phyloP scores from a whole-genome alignment of 108 stramenopile genomes.

The Bacterosira constricta region DNA sequence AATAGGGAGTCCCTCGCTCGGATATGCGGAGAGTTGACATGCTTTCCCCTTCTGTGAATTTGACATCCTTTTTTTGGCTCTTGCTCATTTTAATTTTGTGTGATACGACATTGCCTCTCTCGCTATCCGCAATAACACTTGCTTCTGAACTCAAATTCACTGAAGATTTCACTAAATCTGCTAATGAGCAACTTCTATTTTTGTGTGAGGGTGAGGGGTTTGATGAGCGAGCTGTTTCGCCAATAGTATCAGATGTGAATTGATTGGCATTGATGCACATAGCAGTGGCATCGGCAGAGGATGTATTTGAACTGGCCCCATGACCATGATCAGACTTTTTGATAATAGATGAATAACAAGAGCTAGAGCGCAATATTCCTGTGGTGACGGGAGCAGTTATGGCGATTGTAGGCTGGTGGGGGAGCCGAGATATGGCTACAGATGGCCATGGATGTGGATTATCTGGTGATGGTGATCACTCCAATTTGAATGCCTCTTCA shows the following conservation, averaged over 20 bases:
- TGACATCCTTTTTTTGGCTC: neutral
- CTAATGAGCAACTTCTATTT: conserved; percentile 8
- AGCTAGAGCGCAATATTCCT: conserved; percentile 25
- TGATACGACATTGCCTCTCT: conserved; percentile 9
- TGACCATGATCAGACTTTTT: too few species aligned
- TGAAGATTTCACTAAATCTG: conserved; percentile 29
- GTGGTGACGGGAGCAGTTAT: neutral
- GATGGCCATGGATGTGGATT: too few species aligned
- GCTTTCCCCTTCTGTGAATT: neutral
- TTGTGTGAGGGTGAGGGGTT: neutral
- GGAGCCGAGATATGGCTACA: too few species aligned
- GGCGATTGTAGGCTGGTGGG: too few species aligned
- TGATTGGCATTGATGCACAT: neutral
- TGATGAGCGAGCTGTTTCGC: neutral
- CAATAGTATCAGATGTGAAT: neutral
- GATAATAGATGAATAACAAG: conserved; percentile 5
- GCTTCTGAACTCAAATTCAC: conserved; percentile 10
- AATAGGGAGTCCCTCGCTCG: conserved; percentile 6
- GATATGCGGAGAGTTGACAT: conserved; percentile 12
- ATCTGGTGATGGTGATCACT: too few species aligned
- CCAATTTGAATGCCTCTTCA: too few species aligned
- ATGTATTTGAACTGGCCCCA: neutral
- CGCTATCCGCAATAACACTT: neutral
- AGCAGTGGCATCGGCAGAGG: neutral
- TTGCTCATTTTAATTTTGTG: neutral